These are phyloP conservation scores for Corylus americana DNA, from an alignment of 306 rosid species.

Conservation along the genomic window DNA sequence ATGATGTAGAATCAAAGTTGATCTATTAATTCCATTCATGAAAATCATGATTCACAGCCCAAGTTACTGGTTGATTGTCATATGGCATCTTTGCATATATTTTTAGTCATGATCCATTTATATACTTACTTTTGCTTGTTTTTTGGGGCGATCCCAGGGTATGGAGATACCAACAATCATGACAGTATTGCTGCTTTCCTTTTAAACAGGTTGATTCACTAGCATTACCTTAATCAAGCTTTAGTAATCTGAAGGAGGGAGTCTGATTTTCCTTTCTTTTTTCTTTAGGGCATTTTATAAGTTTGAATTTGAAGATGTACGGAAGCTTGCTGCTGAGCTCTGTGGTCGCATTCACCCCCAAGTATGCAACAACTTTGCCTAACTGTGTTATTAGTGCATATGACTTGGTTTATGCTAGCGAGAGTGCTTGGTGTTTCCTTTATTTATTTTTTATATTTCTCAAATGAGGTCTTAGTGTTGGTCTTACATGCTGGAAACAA, in stretches of 20 bases:
- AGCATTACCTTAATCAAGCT: conserved; percentile 16
- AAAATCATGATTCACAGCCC: background rate
- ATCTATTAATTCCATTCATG: background rate
- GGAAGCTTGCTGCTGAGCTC: conserved; percentile 89
- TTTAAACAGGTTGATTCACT: conserved; percentile 54
- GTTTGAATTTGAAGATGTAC: conserved; percentile 82
- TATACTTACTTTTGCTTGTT: conserved; percentile 14
- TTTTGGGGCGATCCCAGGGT: conserved; percentile 35
- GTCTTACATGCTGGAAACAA: conserved; percentile 22
- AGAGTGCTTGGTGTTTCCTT: conserved; percentile 10
- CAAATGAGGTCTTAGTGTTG: background rate
- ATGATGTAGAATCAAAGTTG: background rate
- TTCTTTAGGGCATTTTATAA: conserved; percentile 66
- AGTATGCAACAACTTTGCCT: conserved; percentile 37
- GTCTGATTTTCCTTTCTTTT: conserved; percentile 15
- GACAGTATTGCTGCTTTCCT: conserved; percentile 60
- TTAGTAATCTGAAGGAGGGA: conserved; percentile 22
- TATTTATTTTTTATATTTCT: background rate
- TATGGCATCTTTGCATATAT: background rate
- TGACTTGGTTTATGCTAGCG: conserved; percentile 1
- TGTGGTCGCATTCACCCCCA: conserved; percentile 93
- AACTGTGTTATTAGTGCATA: background rate
- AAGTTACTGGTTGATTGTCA: background rate
- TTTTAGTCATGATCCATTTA: background rate
- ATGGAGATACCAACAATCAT: conserved; percentile 38